Evolutionary conservation across 495 filamentous ascomycete species (phyloP), one percentile per base, ranked within the genome.

Genomic region (Aspergillus conjunctus): DNA sequence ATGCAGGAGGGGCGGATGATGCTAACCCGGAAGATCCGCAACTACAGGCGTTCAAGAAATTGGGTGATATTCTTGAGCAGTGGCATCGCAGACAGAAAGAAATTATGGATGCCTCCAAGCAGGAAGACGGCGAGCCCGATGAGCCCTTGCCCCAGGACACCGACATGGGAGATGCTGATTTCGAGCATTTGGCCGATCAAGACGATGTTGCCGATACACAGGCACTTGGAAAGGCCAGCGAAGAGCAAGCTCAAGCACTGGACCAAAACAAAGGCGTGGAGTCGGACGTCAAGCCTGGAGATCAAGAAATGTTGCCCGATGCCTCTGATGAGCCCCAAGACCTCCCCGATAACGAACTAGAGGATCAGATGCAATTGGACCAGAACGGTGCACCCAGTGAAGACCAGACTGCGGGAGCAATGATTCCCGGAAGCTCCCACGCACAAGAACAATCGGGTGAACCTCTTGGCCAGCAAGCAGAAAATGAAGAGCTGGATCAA

Each of bases 41-140:
- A 45, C 66, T 77, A 32, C 75, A 79, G 56, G 87, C 91, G 2
- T 96, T 96, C 79, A 91, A 93, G 76, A 93, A 94, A 61, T 82
- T 99, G 56, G 95, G 95, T 2, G 91, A 97, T 77, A 87, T 89
- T 20, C 80, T 99, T n/a, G 93, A 97, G 66, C 80, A 87, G 62
- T 99, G 93, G 92, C 91, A 97, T 71, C 85, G 88, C 43, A 87
- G 87, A 62, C 90, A 93, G 63, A 81, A 83, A 30, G 85, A 95
- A 57, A 97, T 99, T 56, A 76, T 83, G 63, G 81, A 89, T 55
- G 81, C 89, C 10, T 80, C 83, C 37, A 77, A 90, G 52, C 81
- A 89, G 49, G 79, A 88, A 43, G 77, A 87, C 12, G 81, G 81
- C 2, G 76, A 66, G 26, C 8, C 61, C 3, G 56, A 83, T 1